phyloP scores from a whole-genome alignment of 805 yeast species.

The Candida railenensis region DNA sequence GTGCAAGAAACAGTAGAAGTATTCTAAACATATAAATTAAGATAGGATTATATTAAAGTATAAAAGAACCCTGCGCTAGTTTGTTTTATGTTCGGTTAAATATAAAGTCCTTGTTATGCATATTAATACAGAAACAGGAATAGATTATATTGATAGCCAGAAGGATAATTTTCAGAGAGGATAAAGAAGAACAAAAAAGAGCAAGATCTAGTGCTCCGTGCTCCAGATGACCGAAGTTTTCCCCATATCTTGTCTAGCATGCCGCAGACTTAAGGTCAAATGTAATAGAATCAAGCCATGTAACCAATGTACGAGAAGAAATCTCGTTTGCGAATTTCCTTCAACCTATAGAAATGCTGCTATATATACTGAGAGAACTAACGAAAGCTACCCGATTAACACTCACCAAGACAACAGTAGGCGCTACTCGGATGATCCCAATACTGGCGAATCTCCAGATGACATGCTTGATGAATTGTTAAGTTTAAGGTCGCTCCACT shows the following conservation, averaged over 20 bases:
- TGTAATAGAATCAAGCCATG: slow-evolving; percentile 39
- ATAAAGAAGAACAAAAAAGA: too few species aligned
- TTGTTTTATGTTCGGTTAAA: too few species aligned
- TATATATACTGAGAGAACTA: slow-evolving; percentile 12
- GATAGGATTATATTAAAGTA: too few species aligned
- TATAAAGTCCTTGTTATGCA: too few species aligned
- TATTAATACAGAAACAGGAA: too few species aligned
- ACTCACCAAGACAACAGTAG: not conserved
- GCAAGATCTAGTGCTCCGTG: too few species aligned
- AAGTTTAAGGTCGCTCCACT: not conserved
- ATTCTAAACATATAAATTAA: too few species aligned
- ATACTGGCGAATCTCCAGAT: not conserved
- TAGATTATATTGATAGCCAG: too few species aligned
- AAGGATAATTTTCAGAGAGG: too few species aligned
- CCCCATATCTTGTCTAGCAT: slow-evolving; percentile 37
- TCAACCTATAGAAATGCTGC: slow-evolving; percentile 46
- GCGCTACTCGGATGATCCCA: not conserved
- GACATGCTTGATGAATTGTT: slow-evolving; percentile 6
- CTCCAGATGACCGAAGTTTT: slow-evolving; percentile 19
- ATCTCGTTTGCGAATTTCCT: slow-evolving; percentile 45
- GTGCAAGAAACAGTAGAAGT: too few species aligned
- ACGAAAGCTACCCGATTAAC: not conserved
- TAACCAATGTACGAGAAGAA: slow-evolving; percentile 38
- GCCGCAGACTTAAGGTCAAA: slow-evolving; percentile 35
- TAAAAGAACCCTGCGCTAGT: too few species aligned